Evolutionary conservation across 1,284 basidiomycete species (phyloP).

Genomic region (Quambalaria eucalypti): DNA sequence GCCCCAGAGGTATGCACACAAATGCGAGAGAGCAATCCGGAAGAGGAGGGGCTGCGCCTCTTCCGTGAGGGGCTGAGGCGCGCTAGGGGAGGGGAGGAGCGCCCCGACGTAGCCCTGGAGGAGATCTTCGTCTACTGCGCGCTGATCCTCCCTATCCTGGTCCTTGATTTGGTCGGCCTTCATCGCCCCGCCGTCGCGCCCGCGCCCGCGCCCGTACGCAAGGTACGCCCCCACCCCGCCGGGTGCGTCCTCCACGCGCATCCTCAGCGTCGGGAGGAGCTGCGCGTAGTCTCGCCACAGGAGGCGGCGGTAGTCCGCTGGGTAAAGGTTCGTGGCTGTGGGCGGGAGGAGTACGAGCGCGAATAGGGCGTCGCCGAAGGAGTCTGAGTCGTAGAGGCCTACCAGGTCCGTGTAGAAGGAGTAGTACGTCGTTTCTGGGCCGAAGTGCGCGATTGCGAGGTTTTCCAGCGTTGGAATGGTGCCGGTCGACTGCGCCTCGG

Average conservation of each 20-base stretch:
- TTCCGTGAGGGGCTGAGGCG: neutral
- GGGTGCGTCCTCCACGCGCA: slow-evolving; percentile 7
- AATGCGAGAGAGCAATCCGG: neutral
- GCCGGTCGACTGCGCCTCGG: slow-evolving; percentile 40
- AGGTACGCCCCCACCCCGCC: neutral
- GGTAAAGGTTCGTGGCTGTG: slow-evolving; percentile 60
- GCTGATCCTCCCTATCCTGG: neutral
- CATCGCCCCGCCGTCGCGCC: neutral
- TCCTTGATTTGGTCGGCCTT: neutral
- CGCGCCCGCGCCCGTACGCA: neutral
- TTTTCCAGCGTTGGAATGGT: slow-evolving; percentile 47
- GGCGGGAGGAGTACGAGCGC: slow-evolving; percentile 68
- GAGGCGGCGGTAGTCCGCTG: slow-evolving; percentile 71
- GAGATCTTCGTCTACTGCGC: neutral
- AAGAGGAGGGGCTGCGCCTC: neutral
- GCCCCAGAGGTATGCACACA: neutral
- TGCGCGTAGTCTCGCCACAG: slow-evolving; percentile 73
- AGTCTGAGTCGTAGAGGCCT: slow-evolving; percentile 77
- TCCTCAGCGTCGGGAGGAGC: slow-evolving; percentile 32
- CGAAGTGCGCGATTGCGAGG: slow-evolving; percentile 13
- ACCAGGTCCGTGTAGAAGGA: slow-evolving; percentile 90
- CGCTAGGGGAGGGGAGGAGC: neutral
- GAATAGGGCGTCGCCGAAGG: slow-evolving; percentile 73
- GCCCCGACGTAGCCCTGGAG: neutral
- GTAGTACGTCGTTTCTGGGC: slow-evolving; percentile 57